Conservation (phyloP, 306 rosid species). For the Datisca glomerata region DNA sequence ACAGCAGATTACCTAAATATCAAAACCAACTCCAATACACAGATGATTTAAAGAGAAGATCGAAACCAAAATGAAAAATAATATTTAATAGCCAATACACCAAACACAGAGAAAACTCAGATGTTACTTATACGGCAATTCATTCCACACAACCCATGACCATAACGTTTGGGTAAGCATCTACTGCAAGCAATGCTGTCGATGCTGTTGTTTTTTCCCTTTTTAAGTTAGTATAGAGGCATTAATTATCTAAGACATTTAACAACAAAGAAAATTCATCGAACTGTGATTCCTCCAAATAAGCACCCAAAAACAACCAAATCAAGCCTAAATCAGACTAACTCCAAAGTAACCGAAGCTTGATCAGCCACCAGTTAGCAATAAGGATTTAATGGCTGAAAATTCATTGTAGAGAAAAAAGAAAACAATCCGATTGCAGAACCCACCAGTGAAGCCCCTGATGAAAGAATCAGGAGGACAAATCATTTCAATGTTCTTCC, state of each 20-base stretch:
- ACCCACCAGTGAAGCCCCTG: slow-evolving; percentile 52
- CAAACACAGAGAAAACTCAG: slow-evolving; percentile 14
- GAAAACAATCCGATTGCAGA: not conserved
- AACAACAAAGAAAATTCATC: slow-evolving; percentile 4
- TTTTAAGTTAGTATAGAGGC: too few relatives aligned
- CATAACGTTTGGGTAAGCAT: slow-evolving; percentile 20
- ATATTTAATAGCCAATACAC: slow-evolving; percentile 17
- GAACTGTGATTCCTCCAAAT: slow-evolving; percentile 12
- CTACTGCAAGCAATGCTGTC: slow-evolving; percentile 26
- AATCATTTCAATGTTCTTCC: slow-evolving; percentile 38
- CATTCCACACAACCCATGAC: slow-evolving; percentile 20
- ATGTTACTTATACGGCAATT: slow-evolving; percentile 28
- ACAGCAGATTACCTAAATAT: too few relatives aligned
- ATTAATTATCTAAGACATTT: too few relatives aligned
- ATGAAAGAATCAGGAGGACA: slow-evolving; percentile 20
- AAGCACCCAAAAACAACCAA: slow-evolving; percentile 1
- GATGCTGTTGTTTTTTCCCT: not conserved
- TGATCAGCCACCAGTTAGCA: slow-evolving; percentile 12
- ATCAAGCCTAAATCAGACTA: slow-evolving; percentile 13
- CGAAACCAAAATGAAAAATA: not conserved
- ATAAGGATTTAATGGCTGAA: not conserved
- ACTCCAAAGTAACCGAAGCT: slow-evolving; percentile 11
- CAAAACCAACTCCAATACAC: too few relatives aligned
- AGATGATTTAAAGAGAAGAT: too few relatives aligned
- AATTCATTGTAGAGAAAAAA: not conserved